Base-by-base conservation (phyloP, 768 basidiomycete species). In the Suillus ampliporus region DNA sequence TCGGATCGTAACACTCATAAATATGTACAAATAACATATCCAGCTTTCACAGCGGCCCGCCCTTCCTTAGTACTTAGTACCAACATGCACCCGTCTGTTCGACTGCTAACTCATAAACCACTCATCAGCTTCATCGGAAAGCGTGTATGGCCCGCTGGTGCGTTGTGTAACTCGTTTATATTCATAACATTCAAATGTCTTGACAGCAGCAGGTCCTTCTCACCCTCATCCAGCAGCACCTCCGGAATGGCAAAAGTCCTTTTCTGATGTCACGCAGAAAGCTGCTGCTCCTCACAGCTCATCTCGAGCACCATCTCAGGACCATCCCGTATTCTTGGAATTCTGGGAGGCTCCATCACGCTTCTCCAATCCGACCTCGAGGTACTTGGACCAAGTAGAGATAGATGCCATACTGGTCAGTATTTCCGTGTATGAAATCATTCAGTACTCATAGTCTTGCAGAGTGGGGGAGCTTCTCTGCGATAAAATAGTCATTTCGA, bases 401-500 rank as follows among this genome's bases (percentile, higher is more conserved):
- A 87, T 91, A 60, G 84, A 89, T 14, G 86, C 89, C 17, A 79
- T 92, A 61, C 75, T 85, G 80, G 90, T 90, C 66, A 73, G 84
- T 28, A 40, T 40, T 28, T 19, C 17, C 19, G 26, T 28, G 10
- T 41, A 21, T 52, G 47, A 58, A 57, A 28, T 8, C 52, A 60
- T 46, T 13, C 11, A 56, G 38, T 28, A 28, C 54, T 56, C 17
- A 56, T 38, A 7, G 17, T 28, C 21, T 60, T 62, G 35, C 65
- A 89, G 90, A 90, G 83, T 61, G 90, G 90, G 21, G 90, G 90
- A 35, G 90, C 90, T 17, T 86, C 89, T 17, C 71, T 84, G 54
- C 74, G 31, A 51, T 51, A 51, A 28, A 34, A 68, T 54, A 80
- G n/a, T n/a, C 67, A 76, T 50, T n/a, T 1, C 2, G 5, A 51